Evolutionary conservation across 2,329 filamentous ascomycete species (phyloP), one percentile per base, ranked within the genome.

Genomic region (Alternaria hordeiaustralica): DNA sequence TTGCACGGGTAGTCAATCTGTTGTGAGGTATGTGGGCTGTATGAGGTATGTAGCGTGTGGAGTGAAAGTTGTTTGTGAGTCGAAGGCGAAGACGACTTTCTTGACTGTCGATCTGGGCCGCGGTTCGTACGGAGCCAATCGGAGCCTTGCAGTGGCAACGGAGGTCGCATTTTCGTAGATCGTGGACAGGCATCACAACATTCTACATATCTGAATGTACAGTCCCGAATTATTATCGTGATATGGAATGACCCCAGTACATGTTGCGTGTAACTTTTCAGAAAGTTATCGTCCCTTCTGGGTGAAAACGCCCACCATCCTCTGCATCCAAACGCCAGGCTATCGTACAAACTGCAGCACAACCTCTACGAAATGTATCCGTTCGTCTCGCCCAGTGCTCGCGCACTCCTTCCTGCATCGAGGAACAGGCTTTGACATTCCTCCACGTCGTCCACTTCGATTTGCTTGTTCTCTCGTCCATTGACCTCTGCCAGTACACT

Each of bases 401-500:
- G 73, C n/a, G 83, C 83, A 71, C 84, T 85, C 72, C 83, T 78
- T 58, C 79, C 75, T 9, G 83, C 83, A 68, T 85, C 84, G 77
- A 83, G 79, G 67, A 85, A 85, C 67, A 85, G 57, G 1, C 71
- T 79, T 57, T 80, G 80, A 15, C 82, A 82, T 72, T 85, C 84
- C 64, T 82, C 84, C 59, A 89, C 87, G 69, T 89, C 90, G 50
- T 86, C 79, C 23, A 83, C 84, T 61, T 81, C 81, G 55, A 84
- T 84, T 74, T 68, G 87, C 85, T 57, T 77, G 23, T 78, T 79
- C 45, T 83, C 82, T 47, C 75, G 77, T 13, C 82, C 82, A 30
- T 79, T 78, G 15, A 96, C 92, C 78, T 92, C 91, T 63, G 95
- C 93, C 74, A 98, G 87, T 81, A 98, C 97, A 81, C 92, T 95